phyloP scores from a whole-genome alignment of 495 filamentous ascomycete genomes.

The Beverwykella pulmonaria region DNA sequence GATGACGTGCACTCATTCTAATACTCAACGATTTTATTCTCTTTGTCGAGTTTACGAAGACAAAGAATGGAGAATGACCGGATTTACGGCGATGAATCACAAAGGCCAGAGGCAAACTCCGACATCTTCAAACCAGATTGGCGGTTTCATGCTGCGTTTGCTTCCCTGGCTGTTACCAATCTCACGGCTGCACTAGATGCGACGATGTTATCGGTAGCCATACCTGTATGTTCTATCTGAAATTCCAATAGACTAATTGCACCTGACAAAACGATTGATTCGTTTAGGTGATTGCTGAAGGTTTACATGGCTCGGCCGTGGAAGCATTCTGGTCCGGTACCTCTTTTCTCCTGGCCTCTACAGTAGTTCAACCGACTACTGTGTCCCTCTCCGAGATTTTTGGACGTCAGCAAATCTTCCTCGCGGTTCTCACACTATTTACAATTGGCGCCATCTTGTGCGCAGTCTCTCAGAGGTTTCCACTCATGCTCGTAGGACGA shows the following conservation, averaged over 20 bases:
- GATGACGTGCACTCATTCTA: too few species aligned
- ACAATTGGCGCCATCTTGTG: constrained; percentile 61
- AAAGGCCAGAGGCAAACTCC: background rate
- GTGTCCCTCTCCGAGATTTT: constrained; percentile 54
- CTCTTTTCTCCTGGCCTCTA: constrained; percentile 54
- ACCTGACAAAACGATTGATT: too few species aligned
- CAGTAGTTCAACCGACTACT: constrained; percentile 41
- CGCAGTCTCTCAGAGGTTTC: constrained; percentile 59
- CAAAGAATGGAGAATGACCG: background rate
- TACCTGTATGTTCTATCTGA: constrained; percentile 7
- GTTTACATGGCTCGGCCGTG: constrained; percentile 55
- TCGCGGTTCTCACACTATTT: constrained; percentile 56
- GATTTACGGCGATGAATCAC: background rate
- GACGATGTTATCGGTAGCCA: background rate
- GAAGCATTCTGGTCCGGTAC: constrained; percentile 62
- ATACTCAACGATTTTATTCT: background rate
- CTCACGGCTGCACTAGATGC: background rate
- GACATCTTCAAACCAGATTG: background rate
- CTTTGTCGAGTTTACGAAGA: background rate
- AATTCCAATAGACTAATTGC: too few species aligned
- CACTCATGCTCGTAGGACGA: constrained; percentile 62
- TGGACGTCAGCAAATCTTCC: constrained; percentile 48
- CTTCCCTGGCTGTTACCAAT: background rate
- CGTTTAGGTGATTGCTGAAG: constrained; percentile 51
- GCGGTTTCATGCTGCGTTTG: background rate